These are phyloP conservation scores for Kondoa malvinella DNA, from an alignment of 768 basidiomycete genomes.

Conservation along the genomic window DNA sequence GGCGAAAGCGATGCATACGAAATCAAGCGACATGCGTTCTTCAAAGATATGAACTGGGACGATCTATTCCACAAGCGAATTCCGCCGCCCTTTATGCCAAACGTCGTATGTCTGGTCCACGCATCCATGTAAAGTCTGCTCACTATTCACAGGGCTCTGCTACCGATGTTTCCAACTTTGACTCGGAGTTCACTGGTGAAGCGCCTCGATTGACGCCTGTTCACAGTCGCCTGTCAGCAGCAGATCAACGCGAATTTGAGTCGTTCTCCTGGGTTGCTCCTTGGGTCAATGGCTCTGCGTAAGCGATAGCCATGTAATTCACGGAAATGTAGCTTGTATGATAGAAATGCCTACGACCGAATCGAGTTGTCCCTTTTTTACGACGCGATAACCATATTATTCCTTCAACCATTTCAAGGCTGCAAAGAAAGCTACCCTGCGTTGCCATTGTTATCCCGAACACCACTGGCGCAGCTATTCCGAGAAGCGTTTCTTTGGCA, in stretches of 20 bases:
- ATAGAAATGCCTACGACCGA: no score
- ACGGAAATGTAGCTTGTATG: background rate
- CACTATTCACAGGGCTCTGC: constrained; percentile 24
- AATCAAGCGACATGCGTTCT: constrained; percentile 94
- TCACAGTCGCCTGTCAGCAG: constrained; percentile 72
- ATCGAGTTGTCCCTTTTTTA: background rate
- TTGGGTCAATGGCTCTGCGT: constrained; percentile 10
- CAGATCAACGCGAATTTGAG: constrained; percentile 82
- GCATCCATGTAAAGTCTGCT: constrained; percentile 1
- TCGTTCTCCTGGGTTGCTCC: constrained; percentile 25
- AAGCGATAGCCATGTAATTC: background rate
- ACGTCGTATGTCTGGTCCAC: constrained; percentile 47
- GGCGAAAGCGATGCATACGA: constrained; percentile 85
- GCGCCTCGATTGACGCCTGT: constrained; percentile 96
- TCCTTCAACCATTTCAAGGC: no score
- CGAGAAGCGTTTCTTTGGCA: no score
- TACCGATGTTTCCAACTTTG: constrained; percentile 51
- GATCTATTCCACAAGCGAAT: constrained; percentile 95
- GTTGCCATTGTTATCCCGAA: no score
- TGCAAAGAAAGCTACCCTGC: no score
- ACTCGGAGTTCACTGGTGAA: constrained; percentile 90
- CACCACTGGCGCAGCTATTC: no score
- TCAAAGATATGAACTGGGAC: constrained; percentile 93
- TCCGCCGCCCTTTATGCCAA: constrained; percentile 92
- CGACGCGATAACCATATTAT: no score